Evolutionary conservation across 495 filamentous ascomycete genomes (phyloP).

Genomic region (Xylaria flabelliformis): DNA sequence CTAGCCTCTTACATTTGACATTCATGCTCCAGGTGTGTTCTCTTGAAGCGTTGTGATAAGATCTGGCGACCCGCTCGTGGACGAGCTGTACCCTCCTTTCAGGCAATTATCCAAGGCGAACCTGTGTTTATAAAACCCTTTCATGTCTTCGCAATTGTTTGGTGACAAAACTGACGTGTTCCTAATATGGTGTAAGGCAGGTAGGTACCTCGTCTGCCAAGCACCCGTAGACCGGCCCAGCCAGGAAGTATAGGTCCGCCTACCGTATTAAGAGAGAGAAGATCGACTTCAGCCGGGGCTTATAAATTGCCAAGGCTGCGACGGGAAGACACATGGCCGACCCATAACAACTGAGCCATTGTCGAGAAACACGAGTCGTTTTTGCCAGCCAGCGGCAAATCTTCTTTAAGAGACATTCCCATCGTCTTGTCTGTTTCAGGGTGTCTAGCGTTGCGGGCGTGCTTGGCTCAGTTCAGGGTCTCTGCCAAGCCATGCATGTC

Average conservation of each 20-base stretch:
- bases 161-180: not conserved
- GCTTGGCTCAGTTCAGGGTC: not conserved
- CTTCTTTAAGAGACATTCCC: not conserved
- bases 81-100: not conserved
- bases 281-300: constrained; percentile 37
- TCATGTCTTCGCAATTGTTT: not conserved
- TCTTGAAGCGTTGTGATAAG: not conserved
- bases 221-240: not conserved
- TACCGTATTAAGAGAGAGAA: constrained; percentile 8
- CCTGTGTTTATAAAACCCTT: not conserved
- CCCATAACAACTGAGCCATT: not conserved
- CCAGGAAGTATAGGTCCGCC: constrained; percentile 11
- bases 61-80: not conserved
- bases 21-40: not conserved
- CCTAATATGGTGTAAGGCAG: not conserved
- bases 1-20: not conserved
- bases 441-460: not conserved
- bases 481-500: constrained; percentile 13
- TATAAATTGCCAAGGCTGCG: constrained; percentile 37
- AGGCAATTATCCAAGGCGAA: not conserved
- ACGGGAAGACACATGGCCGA: constrained; percentile 14
- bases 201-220: constrained; percentile 5
- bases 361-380: not conserved
- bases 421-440: not conserved
- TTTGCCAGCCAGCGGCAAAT: too few species aligned